A percentile compares a stretch with the other conserved stretches of the same genome.
phyloP scores from a whole-genome alignment of 2,329 filamentous ascomycete species.

The Colletotrichum phormii region DNA sequence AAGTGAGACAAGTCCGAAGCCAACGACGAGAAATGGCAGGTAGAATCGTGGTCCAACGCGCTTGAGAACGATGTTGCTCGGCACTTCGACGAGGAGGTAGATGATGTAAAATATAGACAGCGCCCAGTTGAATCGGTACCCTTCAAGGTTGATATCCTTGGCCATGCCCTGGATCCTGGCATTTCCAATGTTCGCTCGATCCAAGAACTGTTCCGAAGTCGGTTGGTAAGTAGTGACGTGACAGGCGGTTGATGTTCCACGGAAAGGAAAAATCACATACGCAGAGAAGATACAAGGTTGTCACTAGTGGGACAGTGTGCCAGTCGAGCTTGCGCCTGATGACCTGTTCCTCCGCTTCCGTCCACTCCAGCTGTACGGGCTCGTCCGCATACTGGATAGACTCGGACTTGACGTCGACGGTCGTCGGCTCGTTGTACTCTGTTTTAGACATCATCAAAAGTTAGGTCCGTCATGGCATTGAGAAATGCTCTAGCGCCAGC shows the following conservation, averaged over 20 bases:
- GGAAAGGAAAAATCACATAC: conserved; percentile 52
- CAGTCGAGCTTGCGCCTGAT: conserved; percentile 65
- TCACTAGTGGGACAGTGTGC: conserved; percentile 63
- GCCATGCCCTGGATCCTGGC: conserved; percentile 66
- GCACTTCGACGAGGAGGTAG: conserved; percentile 67
- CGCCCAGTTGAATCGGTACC: conserved; percentile 67
- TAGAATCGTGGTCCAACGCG: conserved; percentile 63
- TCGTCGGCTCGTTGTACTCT: background rate
- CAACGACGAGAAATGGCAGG: conserved; percentile 64
- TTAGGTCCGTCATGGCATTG: background rate
- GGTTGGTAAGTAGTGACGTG: background rate
- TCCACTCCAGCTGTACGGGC: conserved; percentile 50
- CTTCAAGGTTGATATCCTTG: conserved; percentile 58
- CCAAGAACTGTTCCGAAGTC: conserved; percentile 42
- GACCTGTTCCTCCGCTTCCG: conserved; percentile 59
- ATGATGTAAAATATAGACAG: conserved; percentile 69
- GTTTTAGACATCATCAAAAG: background rate
- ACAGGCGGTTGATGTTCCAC: background rate
- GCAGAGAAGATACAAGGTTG: conserved; percentile 64
- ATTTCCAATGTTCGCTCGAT: conserved; percentile 61
- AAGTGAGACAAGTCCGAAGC: conserved; percentile 66
- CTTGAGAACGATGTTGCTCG: conserved; percentile 67
- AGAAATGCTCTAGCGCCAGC: background rate
- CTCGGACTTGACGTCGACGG: background rate
- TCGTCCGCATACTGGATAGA: background rate